A percentile compares a stretch with the other conserved stretches of the same genome.
phyloP scores from a whole-genome alignment of 2,329 filamentous ascomycete species.

The Aspergillus felis region DNA sequence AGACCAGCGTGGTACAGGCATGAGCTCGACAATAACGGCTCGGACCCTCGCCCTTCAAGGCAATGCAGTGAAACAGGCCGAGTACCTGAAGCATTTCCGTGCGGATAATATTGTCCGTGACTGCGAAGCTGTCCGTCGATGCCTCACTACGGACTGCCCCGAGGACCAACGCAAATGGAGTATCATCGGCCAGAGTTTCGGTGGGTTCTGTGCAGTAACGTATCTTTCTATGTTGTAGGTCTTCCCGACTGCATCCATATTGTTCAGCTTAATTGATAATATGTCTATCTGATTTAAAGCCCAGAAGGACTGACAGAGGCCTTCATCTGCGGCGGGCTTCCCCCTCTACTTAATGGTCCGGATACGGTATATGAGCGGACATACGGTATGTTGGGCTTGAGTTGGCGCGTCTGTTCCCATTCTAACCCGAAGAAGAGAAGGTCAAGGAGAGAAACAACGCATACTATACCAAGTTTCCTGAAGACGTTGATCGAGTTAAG shows the following conservation, averaged over 20 bases:
- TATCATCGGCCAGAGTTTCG: constrained; percentile 86
- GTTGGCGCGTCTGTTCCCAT: not conserved
- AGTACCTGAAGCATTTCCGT: constrained; percentile 78
- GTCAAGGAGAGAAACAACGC: constrained; percentile 67
- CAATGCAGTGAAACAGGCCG: constrained; percentile 63
- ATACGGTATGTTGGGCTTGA: constrained; percentile 45
- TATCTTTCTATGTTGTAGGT: constrained; percentile 72
- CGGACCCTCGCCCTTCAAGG: constrained; percentile 65
- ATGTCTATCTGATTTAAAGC: constrained; percentile 24
- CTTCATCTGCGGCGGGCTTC: constrained; percentile 80
- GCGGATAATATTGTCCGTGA: constrained; percentile 89
- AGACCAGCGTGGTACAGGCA: constrained; percentile 87
- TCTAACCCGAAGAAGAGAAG: constrained; percentile 44
- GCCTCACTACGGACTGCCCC: constrained; percentile 66
- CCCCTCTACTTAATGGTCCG: constrained; percentile 66
- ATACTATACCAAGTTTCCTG: constrained; percentile 82
- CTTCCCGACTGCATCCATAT: not conserved
- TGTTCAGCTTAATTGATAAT: not conserved
- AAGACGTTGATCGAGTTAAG: constrained; percentile 67
- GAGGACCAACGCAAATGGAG: constrained; percentile 73
- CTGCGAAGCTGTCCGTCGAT: constrained; percentile 77
- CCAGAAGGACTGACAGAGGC: constrained; percentile 75
- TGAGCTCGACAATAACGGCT: constrained; percentile 75
- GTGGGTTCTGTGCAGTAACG: constrained; percentile 78
- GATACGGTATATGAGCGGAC: constrained; percentile 72